Evolutionary conservation across 2,329 filamentous ascomycete species (phyloP).

Genomic region (Blastomyces emzantsi): DNA sequence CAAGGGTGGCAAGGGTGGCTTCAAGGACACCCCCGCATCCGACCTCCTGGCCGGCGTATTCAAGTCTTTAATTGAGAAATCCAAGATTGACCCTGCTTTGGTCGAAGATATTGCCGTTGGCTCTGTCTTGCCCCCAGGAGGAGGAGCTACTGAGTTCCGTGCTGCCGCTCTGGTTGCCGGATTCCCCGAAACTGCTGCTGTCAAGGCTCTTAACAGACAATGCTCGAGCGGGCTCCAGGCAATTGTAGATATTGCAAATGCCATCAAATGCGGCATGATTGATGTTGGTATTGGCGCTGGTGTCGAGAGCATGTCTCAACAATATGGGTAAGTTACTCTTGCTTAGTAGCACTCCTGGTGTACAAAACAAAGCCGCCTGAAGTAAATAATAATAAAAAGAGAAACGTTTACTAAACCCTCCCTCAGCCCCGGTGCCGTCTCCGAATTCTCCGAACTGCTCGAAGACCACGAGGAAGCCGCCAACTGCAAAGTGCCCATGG

Average conservation of each 20-base stretch:
- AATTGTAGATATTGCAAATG: slow-evolving; percentile 88
- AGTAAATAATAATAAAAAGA: not conserved
- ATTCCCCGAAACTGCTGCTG: slow-evolving; percentile 76
- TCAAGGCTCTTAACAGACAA: slow-evolving; percentile 84
- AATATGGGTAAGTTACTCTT: slow-evolving; percentile 66
- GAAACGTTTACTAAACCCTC: not conserved
- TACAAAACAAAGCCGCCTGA: not conserved
- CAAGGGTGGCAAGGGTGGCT: slow-evolving; percentile 83
- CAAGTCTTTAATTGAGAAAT: slow-evolving; percentile 71
- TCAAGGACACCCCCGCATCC: slow-evolving; percentile 86
- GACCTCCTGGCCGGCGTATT: slow-evolving; percentile 81
- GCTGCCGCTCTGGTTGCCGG: slow-evolving; percentile 84
- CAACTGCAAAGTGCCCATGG: slow-evolving; percentile 98
- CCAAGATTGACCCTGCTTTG: slow-evolving; percentile 74
- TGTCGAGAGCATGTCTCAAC: slow-evolving; percentile 89
- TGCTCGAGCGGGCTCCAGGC: slow-evolving; percentile 91
- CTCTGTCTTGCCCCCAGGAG: slow-evolving; percentile 81
- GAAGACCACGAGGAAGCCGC: slow-evolving; percentile 71
- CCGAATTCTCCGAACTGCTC: slow-evolving; percentile 85
- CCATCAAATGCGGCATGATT: slow-evolving; percentile 85
- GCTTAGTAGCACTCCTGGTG: not conserved
- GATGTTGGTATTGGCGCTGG: slow-evolving; percentile 89
- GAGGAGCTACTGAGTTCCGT: slow-evolving; percentile 93
- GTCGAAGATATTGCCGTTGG: slow-evolving; percentile 93
- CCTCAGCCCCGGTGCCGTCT: slow-evolving; percentile 65